Percentiles rank a stretch among this genome's conserved stretches.
Conservation (phyloP, 2,329 filamentous ascomycete species). For the Amauroascus niger region DNA sequence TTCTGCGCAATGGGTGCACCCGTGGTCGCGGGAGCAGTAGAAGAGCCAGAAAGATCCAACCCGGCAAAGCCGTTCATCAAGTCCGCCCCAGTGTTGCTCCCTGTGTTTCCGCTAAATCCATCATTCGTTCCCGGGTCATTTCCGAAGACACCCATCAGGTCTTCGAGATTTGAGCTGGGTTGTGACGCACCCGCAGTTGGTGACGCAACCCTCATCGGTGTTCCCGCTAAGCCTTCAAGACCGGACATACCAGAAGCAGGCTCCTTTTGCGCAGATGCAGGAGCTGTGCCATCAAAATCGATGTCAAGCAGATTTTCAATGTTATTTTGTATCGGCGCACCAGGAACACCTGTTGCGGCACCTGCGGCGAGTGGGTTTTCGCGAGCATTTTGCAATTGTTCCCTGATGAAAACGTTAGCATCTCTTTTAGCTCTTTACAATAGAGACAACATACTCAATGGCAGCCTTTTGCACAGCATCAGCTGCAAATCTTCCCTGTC, state of each 20-base stretch:
- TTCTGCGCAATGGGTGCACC: conserved; percentile 23
- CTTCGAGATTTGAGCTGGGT: conserved; percentile 58
- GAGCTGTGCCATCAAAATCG: conserved; percentile 86
- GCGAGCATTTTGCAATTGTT: conserved; percentile 81
- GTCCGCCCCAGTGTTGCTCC: conserved; percentile 36
- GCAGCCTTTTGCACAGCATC: conserved; percentile 91
- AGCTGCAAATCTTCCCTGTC: conserved; percentile 85
- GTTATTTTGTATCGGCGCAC: conserved; percentile 58
- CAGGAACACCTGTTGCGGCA: conserved; percentile 53
- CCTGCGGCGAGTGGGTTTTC: conserved; percentile 92
- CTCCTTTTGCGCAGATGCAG: conserved; percentile 68
- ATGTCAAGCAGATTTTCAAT: conserved; percentile 93
- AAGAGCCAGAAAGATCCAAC: conserved; percentile 58
- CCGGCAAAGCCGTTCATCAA: conserved; percentile 77
- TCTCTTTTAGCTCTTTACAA: background rate
- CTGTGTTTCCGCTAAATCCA: conserved; percentile 1
- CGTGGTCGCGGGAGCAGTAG: conserved; percentile 20
- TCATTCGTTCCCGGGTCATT: conserved; percentile 32
- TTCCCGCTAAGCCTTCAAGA: conserved; percentile 47
- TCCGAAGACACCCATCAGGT: conserved; percentile 65
- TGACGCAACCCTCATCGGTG: conserved; percentile 43
- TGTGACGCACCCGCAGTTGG: conserved; percentile 31
- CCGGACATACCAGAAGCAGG: conserved; percentile 57
- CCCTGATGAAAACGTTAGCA: conserved; percentile 38
- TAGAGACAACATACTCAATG: conserved; percentile 54